Conservation (phyloP, 1,139 yeast species). For the Hemisphaericaspora subhashii region DNA sequence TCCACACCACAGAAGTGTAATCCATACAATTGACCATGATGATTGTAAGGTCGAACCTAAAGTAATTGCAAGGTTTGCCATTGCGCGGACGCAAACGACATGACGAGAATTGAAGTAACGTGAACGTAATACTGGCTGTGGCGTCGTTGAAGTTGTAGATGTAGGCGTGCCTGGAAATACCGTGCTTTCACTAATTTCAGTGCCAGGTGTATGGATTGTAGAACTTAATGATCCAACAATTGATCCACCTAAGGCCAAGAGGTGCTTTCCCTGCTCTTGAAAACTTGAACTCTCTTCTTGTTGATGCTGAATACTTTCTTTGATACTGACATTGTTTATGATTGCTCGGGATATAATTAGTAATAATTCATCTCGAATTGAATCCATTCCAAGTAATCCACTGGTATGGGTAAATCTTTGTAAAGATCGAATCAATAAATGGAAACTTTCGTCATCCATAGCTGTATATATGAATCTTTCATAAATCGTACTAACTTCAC, state of each 20-base stretch:
- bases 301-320: constrained; percentile 8
- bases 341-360: constrained; percentile 57
- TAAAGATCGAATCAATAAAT: constrained; percentile 62
- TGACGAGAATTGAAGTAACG: constrained; percentile 61
- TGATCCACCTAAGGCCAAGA: constrained; percentile 59
- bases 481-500: constrained; percentile 47
- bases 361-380: constrained; percentile 62
- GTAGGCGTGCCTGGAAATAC: background rate
- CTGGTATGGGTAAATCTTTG: constrained; percentile 82
- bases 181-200: too few relatives aligned
- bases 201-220: background rate
- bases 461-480: constrained; percentile 59
- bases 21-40: constrained; percentile 70
- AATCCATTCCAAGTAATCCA: constrained; percentile 63
- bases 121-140: constrained; percentile 18
- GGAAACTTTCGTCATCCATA: constrained; percentile 67
- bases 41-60: constrained; percentile 67
- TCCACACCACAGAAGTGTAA: constrained; percentile 75
- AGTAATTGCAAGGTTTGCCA: constrained; percentile 73
- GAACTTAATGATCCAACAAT: constrained; percentile 50
- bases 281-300: constrained; percentile 7
- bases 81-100: constrained; percentile 74
- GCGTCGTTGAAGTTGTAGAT: constrained; percentile 1
- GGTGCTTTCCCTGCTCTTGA: constrained; percentile 30
- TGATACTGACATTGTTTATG: constrained; percentile 37